These are phyloP conservation scores for Emergomyces pasteurianus DNA, from an alignment of 2,329 filamentous ascomycete genomes.

Conservation along the genomic window DNA sequence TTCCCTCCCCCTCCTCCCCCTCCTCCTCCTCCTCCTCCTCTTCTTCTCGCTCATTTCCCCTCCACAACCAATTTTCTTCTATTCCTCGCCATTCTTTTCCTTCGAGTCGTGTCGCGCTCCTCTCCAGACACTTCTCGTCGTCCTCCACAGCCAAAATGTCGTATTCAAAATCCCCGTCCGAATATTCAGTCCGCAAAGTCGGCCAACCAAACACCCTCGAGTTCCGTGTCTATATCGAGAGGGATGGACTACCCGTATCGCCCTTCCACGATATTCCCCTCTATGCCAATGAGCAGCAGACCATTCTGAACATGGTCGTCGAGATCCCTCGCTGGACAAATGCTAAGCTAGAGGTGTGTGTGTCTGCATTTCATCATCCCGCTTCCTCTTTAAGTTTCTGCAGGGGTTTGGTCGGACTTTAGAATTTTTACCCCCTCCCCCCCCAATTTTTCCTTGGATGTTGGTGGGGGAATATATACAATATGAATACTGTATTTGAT, in stretches of 20 bases:
- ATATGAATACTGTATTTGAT: too few relatives aligned
- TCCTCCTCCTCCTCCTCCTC: conserved; percentile 15
- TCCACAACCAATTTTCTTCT: conserved; percentile 8
- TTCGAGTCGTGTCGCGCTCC: conserved; percentile 29
- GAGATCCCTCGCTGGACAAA: conserved; percentile 99
- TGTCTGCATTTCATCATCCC: too few relatives aligned
- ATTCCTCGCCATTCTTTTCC: not conserved
- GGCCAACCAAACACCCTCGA: conserved; percentile 85
- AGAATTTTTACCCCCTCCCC: not conserved
- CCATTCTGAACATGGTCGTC: conserved; percentile 96
- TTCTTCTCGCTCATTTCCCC: conserved; percentile 13
- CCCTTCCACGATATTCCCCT: conserved; percentile 98
- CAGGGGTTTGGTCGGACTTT: too few relatives aligned
- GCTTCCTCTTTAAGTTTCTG: not conserved
- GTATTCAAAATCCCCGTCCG: conserved; percentile 45
- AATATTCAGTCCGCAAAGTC: conserved; percentile 74
- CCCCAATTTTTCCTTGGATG: too few relatives aligned
- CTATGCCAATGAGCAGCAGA: conserved; percentile 93
- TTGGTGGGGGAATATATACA: not conserved
- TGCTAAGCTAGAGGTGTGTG: conserved; percentile 88
- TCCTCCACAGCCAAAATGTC: conserved; percentile 21
- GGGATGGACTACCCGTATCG: conserved; percentile 87
- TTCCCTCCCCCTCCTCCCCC: conserved; percentile 12
- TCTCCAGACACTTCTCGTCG: conserved; percentile 39
- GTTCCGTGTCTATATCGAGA: conserved; percentile 95